phyloP scores from a whole-genome alignment of 768 basidiomycete genomes.

The Naganishia randhawae region DNA sequence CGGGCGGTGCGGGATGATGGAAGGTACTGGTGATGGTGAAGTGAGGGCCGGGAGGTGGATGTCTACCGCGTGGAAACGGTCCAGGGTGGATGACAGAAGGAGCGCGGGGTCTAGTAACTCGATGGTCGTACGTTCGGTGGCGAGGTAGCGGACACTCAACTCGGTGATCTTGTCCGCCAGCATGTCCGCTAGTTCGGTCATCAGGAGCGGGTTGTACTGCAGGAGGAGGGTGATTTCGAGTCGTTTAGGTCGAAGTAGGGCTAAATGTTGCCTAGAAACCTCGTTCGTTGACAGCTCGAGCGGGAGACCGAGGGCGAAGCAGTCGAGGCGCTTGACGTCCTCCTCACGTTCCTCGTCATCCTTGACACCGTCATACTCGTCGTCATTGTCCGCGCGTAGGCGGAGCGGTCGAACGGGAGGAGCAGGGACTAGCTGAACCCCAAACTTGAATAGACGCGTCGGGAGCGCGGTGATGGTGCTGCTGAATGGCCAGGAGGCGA shows the following conservation, averaged over 20 bases:
- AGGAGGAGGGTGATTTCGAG: conserved; percentile 28
- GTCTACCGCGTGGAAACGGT: conserved; percentile 8
- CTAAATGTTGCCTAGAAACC: conserved; percentile 28
- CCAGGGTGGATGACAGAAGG: conserved; percentile 21
- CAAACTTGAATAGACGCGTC: conserved; percentile 31
- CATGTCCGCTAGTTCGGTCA: conserved; percentile 19
- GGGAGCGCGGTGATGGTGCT: conserved; percentile 18
- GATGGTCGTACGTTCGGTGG: not conserved
- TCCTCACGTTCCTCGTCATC: not conserved
- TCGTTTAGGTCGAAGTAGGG: conserved; percentile 9
- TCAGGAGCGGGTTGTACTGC: not conserved
- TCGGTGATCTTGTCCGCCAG: conserved; percentile 24
- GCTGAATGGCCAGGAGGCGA: conserved; percentile 33
- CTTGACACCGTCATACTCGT: not conserved
- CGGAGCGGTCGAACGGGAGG: conserved; percentile 1
- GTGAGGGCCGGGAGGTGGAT: conserved; percentile 29
- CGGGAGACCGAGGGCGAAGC: conserved; percentile 30
- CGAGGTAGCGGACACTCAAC: conserved; percentile 28
- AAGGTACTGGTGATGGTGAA: not conserved
- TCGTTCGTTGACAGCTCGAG: conserved; percentile 30
- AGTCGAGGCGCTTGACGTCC: conserved; percentile 7
- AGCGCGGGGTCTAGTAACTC: conserved; percentile 21
- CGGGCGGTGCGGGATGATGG: conserved; percentile 2
- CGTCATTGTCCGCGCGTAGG: not conserved
- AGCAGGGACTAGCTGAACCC: conserved; percentile 34